Base-by-base conservation (phyloP, 148 eudicot species). In the Persicaria maculosa region DNA sequence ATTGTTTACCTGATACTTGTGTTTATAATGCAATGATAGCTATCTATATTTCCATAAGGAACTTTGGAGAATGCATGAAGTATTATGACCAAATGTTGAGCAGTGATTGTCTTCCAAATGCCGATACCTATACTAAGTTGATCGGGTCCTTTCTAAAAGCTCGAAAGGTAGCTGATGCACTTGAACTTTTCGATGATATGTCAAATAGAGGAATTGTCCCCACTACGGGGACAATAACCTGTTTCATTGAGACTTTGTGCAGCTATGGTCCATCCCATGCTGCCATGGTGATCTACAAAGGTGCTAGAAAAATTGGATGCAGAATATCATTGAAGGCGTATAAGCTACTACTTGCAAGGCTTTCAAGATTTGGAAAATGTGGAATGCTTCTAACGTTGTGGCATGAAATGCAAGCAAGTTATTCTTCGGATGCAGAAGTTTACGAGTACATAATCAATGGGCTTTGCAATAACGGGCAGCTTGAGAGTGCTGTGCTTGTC, bases 231-330 rank as follows among this genome's bases (percentile, higher is more conserved):
- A 84, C 81, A 54, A 16, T 92, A 74, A 88, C 99, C 36, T 71
- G 88, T 10, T 90, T 95, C 62, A 84, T 95, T 67, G 90, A 87
- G 78, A 85, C 91, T 54, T 74, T 95, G 68, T 95, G 99, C 81
- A 81, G 81, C 53, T 92, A 83, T 83, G 99, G 99, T 36, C 99
- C 99, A 0, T 97, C 99, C 7, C 89, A 95, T 77, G 99, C 97
- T 72, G 94, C 96, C 61, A 77, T 95, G 87, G 81, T 84, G 87
- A 85, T 95, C 36, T 90, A 92, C 62, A 83, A 80, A 74, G 88
- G 86, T 79, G 96, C 99, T 12, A 87, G 81, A 76, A 84, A 89
- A 75, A 78, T 71, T 54, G 92, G 93, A 20, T 86, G 96, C 79
- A 76, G 20, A 53, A 55, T 92, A 76, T 90, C 99, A 36, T n/a